Evolutionary conservation across 495 filamentous ascomycete genomes (phyloP).

Genomic region (Bathelium albidoporum): DNA sequence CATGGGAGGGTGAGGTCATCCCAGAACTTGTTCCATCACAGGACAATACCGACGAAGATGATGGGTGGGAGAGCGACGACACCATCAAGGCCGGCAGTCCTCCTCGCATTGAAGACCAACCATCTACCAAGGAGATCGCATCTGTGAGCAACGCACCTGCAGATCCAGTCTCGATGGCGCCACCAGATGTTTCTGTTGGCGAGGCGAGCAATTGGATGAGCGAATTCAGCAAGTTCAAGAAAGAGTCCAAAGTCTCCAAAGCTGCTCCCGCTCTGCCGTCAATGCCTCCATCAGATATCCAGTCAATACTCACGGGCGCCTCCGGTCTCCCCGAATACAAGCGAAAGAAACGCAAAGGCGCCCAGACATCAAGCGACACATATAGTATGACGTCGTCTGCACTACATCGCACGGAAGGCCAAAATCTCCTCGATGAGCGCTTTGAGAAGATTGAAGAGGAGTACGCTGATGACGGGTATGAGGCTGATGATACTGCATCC

Average conservation of each 20-base stretch:
- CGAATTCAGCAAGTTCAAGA: conserved; percentile 85
- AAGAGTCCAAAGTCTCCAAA: conserved; percentile 48
- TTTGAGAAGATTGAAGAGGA: conserved; percentile 77
- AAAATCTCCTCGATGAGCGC: conserved; percentile 71
- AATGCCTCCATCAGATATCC: conserved; percentile 46
- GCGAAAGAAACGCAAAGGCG: conserved; percentile 82
- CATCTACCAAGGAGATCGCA: not conserved
- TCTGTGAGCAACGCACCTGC: conserved; percentile 12
- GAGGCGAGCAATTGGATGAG: conserved; percentile 64
- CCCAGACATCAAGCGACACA: conserved; percentile 73
- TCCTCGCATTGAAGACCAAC: not conserved
- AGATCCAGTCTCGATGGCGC: conserved; percentile 20
- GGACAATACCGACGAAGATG: conserved; percentile 53
- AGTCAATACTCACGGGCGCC: conserved; percentile 69
- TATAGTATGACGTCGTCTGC: conserved; percentile 98
- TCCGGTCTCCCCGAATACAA: conserved; percentile 50
- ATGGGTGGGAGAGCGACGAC: conserved; percentile 88
- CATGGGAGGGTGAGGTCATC: conserved; percentile 31
- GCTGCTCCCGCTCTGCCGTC: conserved; percentile 29
- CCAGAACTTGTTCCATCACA: conserved; percentile 44
- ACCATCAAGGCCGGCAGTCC: conserved; percentile 57
- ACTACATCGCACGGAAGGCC: conserved; percentile 77
- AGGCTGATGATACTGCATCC: conserved; percentile 43
- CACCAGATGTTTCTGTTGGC: not conserved
- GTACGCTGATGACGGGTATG: conserved; percentile 36